Conservation (phyloP, 208 protist species). For the Trypanosoma scelopori region DNA sequence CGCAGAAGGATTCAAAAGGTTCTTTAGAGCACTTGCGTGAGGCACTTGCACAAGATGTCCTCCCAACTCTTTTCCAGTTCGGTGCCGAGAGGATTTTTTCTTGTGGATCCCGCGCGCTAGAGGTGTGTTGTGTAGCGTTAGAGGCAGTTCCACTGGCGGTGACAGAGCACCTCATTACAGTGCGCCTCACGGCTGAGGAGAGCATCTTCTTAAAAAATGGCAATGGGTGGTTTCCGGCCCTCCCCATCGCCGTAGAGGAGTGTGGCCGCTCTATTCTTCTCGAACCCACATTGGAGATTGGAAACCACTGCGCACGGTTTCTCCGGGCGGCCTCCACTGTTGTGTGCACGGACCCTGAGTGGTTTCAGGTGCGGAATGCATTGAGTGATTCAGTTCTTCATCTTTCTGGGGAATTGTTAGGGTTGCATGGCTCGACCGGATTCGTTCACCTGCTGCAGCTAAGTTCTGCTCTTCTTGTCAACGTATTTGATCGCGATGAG, state of each 20-base stretch:
- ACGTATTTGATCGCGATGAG: constrained; percentile 76
- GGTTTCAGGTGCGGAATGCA: constrained; percentile 35
- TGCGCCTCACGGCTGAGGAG: constrained; percentile 49
- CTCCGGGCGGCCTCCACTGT: constrained; percentile 65
- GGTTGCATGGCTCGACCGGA: constrained; percentile 15
- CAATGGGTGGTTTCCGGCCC: constrained; percentile 48
- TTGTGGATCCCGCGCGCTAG: constrained; percentile 30
- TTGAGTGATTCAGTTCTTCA: constrained; percentile 45
- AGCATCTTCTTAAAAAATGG: constrained; percentile 55
- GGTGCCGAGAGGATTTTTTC: constrained; percentile 30
- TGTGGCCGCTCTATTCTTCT: constrained; percentile 44
- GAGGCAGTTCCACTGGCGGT: constrained; percentile 37
- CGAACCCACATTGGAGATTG: constrained; percentile 37
- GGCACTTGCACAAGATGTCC: constrained; percentile 47
- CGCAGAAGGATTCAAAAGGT: constrained; percentile 46
- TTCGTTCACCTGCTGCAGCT: constrained; percentile 51
- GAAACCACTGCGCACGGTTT: constrained; percentile 35
- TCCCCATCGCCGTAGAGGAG: constrained; percentile 46
- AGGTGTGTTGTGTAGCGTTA: constrained; percentile 62
- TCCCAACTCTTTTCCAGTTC: constrained; percentile 71
- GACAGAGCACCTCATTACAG: constrained; percentile 20
- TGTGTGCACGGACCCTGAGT: constrained; percentile 49
- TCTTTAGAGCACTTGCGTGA: constrained; percentile 44
- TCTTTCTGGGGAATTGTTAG: constrained; percentile 41
- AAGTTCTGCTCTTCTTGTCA: constrained; percentile 65